These are phyloP conservation scores for Endotrypanum monterogeii DNA, from an alignment of 208 protist species.

Conservation along the genomic window DNA sequence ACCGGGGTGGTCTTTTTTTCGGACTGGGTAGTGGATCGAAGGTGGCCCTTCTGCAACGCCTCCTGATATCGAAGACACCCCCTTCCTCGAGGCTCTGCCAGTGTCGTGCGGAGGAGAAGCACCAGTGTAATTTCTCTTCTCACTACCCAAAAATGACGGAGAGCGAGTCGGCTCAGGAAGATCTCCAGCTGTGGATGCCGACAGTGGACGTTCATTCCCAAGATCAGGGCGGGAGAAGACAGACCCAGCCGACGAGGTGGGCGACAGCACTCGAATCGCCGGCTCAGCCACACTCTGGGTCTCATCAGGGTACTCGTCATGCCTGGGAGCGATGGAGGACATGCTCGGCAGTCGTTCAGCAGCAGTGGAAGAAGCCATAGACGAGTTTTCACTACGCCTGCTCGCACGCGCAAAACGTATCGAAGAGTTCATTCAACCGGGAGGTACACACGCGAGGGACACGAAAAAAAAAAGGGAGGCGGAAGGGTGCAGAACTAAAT, in stretches of 20 bases:
- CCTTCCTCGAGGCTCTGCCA: neutral
- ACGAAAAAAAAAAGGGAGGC: neutral
- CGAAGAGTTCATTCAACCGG: neutral
- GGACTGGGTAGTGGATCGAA: neutral
- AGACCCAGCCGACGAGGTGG: neutral
- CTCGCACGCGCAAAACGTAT: conserved; percentile 27
- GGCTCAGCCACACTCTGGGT: neutral
- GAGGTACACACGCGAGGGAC: neutral
- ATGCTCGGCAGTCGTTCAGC: neutral
- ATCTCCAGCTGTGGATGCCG: neutral
- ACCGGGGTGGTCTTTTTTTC: neutral
- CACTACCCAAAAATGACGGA: neutral
- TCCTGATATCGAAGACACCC: neutral
- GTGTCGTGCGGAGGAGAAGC: no score
- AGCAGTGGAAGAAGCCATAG: neutral
- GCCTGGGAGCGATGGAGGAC: conserved; percentile 3
- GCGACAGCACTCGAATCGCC: neutral
- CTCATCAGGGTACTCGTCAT: neutral
- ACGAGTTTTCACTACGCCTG: conserved; percentile 4
- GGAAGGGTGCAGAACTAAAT: neutral
- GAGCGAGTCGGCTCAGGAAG: neutral
- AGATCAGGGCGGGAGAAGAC: neutral
- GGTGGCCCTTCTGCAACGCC: neutral
- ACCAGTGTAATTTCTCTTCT: neutral
- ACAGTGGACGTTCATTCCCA: neutral